Percentiles rank a stretch among this genome's conserved stretches.
phyloP scores from a whole-genome alignment of 192 early-diverging fungal genomes.

The Gaertneriomyces sp. region DNA sequence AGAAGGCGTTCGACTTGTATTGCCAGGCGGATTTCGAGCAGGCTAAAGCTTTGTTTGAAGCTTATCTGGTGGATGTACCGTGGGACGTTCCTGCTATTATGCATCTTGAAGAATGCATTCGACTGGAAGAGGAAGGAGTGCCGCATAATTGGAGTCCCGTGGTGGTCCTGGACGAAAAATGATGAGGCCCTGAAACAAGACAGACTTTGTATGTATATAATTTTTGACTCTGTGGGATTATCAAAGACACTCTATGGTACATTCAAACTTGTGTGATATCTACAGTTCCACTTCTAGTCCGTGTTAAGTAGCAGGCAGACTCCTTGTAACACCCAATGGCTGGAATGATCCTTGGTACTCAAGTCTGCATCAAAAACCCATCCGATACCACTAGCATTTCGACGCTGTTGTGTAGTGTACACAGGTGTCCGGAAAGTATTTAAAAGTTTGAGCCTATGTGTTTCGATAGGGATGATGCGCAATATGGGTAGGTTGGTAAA shows the following conservation, averaged over 20 bases:
- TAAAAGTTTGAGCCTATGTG: slow-evolving; percentile 53
- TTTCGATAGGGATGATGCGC: slow-evolving; percentile 61
- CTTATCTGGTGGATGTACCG: slow-evolving; percentile 20
- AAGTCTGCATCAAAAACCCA: slow-evolving; percentile 68
- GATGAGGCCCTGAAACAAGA: neutral
- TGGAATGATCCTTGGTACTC: slow-evolving; percentile 50
- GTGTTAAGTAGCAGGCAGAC: slow-evolving; percentile 57
- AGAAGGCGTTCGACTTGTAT: slow-evolving; percentile 28
- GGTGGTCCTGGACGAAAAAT: slow-evolving; percentile 32
- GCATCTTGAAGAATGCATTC: slow-evolving; percentile 27
- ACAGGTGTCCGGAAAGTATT: slow-evolving; percentile 65
- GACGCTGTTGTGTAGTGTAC: slow-evolving; percentile 57
- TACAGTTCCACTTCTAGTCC: slow-evolving; percentile 23
- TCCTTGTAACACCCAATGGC: slow-evolving; percentile 62
- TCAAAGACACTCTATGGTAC: no score
- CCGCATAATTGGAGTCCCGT: slow-evolving; percentile 28
- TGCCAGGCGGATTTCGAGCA: slow-evolving; percentile 29
- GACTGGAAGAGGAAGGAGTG: slow-evolving; percentile 29
- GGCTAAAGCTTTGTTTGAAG: slow-evolving; percentile 20
- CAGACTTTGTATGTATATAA: no score
- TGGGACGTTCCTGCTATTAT: slow-evolving; percentile 29
- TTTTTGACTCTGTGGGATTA: no score
- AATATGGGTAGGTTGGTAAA: slow-evolving; percentile 57
- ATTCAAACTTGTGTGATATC: no score
- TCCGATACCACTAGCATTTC: slow-evolving; percentile 59